A percentile compares a stretch with the other conserved stretches of the same genome.
Evolutionary conservation across 768 basidiomycete species (phyloP).

Genomic region (Ramaria rubella): DNA sequence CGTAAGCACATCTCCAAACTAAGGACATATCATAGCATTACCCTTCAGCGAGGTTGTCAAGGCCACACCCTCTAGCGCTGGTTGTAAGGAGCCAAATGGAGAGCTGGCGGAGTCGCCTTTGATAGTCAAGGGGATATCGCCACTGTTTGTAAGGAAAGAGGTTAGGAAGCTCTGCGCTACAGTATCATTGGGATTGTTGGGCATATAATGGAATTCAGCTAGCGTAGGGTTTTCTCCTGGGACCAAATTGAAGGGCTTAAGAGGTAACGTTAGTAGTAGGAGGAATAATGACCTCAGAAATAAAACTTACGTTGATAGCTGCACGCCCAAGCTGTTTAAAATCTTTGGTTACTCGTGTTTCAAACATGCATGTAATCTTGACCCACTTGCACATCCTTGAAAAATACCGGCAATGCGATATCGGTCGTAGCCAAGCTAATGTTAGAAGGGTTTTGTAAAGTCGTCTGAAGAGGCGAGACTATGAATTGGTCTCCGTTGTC

Average conservation of each 20-base stretch:
- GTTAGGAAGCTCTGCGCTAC: conserved; percentile 55
- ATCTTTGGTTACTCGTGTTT: neutral
- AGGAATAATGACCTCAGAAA: neutral
- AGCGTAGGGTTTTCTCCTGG: conserved; percentile 49
- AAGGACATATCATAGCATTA: conserved; percentile 11
- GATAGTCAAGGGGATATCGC: conserved; percentile 45
- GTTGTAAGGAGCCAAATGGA: conserved; percentile 53
- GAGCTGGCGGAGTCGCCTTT: conserved; percentile 54
- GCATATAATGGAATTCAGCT: conserved; percentile 64
- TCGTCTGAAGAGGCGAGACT: conserved; percentile 48
- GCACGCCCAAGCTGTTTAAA: conserved; percentile 45
- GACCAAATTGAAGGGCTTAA: conserved; percentile 47
- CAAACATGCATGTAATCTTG: neutral
- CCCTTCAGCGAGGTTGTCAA: conserved; percentile 46
- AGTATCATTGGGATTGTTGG: conserved; percentile 59
- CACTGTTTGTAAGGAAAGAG: conserved; percentile 48
- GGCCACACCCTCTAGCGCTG: conserved; percentile 47
- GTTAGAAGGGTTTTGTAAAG: conserved; percentile 61
- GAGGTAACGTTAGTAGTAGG: neutral
- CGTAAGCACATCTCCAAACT: neutral
- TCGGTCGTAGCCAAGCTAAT: conserved; percentile 53
- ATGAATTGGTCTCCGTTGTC: conserved; percentile 54
- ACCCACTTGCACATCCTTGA: conserved; percentile 36
- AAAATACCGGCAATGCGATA: conserved; percentile 53
- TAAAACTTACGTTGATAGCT: conserved; percentile 43